Percentiles rank a stretch among this genome's conserved stretches.
These are phyloP conservation scores for Sesbania bispinosa DNA, from an alignment of 306 rosid genomes.

Conservation along the genomic window DNA sequence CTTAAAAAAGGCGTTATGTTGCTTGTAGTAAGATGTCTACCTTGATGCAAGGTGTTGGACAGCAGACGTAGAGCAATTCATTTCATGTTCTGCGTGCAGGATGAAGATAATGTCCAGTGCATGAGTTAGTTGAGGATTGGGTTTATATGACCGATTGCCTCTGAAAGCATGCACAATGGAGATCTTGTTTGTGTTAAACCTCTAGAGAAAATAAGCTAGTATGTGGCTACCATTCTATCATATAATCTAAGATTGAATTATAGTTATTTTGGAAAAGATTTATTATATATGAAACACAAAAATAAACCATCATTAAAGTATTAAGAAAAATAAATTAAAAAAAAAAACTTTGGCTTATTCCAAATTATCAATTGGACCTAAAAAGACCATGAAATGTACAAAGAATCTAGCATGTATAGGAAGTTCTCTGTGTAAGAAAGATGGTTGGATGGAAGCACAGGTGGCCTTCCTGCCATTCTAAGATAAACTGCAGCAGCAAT, in stretches of 20 bases:
- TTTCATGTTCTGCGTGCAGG: conserved; percentile 93
- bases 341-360: neutral
- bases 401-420: conserved; percentile 89
- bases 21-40: conserved; percentile 36
- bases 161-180: conserved; percentile 39
- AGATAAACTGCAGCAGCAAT: conserved; percentile 85
- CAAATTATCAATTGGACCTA: neutral
- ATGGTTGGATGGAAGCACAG: conserved; percentile 81
- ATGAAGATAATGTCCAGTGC: conserved; percentile 79
- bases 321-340: neutral
- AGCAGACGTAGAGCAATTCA: conserved; percentile 93
- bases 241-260: conserved; percentile 1
- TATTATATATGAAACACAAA: neutral
- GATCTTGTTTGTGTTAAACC: neutral
- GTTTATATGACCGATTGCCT: conserved; percentile 75
- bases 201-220: neutral
- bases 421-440: conserved; percentile 88
- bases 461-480: conserved; percentile 82
- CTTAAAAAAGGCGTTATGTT: conserved; percentile 35
- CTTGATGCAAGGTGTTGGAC: conserved; percentile 90
- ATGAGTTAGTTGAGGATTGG: conserved; percentile 73
- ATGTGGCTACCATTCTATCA: neutral
- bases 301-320: neutral
- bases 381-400: conserved; percentile 46
- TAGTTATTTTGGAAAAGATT: neutral